Evolutionary conservation across 768 basidiomycete species (phyloP), one percentile per base, ranked within the genome.

Genomic region (Austroboletus festivus): DNA sequence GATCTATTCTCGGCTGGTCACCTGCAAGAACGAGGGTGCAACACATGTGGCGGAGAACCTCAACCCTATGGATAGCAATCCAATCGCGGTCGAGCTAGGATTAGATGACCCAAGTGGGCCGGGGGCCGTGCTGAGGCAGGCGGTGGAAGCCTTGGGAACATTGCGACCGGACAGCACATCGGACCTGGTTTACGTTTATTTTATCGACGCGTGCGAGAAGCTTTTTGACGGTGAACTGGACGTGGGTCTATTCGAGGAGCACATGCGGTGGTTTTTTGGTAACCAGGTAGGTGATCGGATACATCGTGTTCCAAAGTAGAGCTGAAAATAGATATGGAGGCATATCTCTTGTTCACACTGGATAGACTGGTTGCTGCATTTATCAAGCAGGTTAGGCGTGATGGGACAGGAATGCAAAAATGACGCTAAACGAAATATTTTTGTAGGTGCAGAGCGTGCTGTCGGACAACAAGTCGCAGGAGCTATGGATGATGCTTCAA

Each of bases 201-300:
- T 95, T 44, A 73, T 98, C 28, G 89, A 86, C 49, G 86, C 90
- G 10, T 92, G 90, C 65, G 95, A 98, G 69, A 90, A 89, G 74
- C 68, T 95, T 35, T 97, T 98, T 63, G 93, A 93, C 59, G 86
- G 81, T 53, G 94, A 98, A 62, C 76, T 98, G 51, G 96, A 98
- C 66, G 89, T 86, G 62, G 71, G 78, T n/a, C 82, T 84, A 19
- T 98, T 93, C 59, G 95, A 98, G 67, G 96, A 98, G 65, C 90
- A 92, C 61, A 83, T 97, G 82, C 74, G 96, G 54, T 90, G 91
- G 81, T 89, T 94, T 71, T 93, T 92, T 71, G 89, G 90, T 26
- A 91, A 83, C 52, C 86, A 85, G 79, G 87, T 87, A 67, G 53
- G 75, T 45, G 41, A 35, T 15, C 5, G n/a, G 15, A 31, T 35